Conservation (phyloP, 345 rosid species). For the Lumnitzera littorea region DNA sequence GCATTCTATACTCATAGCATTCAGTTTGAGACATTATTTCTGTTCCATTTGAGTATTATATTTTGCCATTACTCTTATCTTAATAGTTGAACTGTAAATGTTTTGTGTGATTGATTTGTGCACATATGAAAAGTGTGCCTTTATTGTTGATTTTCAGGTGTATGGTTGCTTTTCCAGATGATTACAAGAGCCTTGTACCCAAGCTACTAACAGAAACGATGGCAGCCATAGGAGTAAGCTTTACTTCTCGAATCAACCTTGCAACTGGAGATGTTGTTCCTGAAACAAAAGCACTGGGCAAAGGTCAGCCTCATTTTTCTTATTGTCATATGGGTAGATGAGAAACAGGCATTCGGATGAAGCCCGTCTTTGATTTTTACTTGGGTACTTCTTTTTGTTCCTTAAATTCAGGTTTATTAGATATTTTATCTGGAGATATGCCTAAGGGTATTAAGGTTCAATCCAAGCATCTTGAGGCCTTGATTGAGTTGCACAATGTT, state of each 20-base stretch:
- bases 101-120: too few species aligned
- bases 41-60: too few species aligned
- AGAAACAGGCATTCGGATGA: too few species aligned
- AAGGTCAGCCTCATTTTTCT: constrained; percentile 38
- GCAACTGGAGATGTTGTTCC: constrained; percentile 89
- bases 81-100: too few species aligned
- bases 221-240: constrained; percentile 64
- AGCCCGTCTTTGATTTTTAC: too few species aligned
- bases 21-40: too few species aligned
- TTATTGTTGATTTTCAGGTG: constrained; percentile 48
- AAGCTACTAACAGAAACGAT: constrained; percentile 79
- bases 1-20: too few species aligned
- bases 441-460: constrained; percentile 89
- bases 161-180: constrained; percentile 89
- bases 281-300: constrained; percentile 82
- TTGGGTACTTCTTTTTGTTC: constrained; percentile 13
- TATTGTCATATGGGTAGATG: background rate
- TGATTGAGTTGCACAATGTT: constrained; percentile 86
- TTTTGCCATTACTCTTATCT: too few species aligned
- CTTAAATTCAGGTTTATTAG: constrained; percentile 60
- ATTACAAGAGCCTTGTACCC: constrained; percentile 71
- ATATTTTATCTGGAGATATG: constrained; percentile 83
- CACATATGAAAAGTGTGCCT: constrained; percentile 1
- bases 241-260: constrained; percentile 77
- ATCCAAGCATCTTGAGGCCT: constrained; percentile 83